Percentiles rank a stretch among this genome's conserved stretches.
Conservation (phyloP, 352 stramenopile species). For the Globisporangium perplexum region DNA sequence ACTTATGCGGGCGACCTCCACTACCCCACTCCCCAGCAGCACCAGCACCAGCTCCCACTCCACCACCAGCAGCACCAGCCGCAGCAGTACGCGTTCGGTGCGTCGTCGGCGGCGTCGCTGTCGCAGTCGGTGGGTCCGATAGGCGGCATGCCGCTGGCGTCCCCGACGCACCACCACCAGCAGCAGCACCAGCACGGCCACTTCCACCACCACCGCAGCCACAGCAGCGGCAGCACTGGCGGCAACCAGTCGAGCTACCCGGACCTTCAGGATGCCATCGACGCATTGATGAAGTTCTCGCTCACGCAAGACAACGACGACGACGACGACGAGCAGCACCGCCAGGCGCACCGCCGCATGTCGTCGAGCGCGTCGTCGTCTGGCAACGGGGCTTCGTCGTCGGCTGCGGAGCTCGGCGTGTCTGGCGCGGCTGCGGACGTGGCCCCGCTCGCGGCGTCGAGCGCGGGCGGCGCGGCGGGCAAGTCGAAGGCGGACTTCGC, state of each 20-base stretch:
- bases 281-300: constrained; percentile 86
- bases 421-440: constrained; percentile 6
- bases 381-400: background rate
- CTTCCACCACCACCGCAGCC: constrained; percentile 1
- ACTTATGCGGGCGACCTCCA: constrained; percentile 48
- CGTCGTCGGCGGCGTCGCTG: background rate
- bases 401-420: background rate
- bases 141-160: constrained; percentile 22
- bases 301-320: constrained; percentile 50
- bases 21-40: constrained; percentile 8
- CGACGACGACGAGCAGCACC: constrained; percentile 2
- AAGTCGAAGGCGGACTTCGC: constrained; percentile 44
- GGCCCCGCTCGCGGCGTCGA: background rate
- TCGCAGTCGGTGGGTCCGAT: constrained; percentile 15
- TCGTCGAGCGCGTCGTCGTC: constrained; percentile 14
- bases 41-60: constrained; percentile 1
- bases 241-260: constrained; percentile 38
- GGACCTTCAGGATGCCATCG: constrained; percentile 82
- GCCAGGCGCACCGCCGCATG: constrained; percentile 1
- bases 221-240: constrained; percentile 11
- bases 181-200: constrained; percentile 5
- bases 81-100: constrained; percentile 3
- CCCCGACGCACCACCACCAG: constrained; percentile 10
- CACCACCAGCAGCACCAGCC: constrained; percentile 6
- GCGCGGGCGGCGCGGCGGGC: background rate